Conservation (phyloP, 805 yeast genomes). For the Brettanomyces custersianus region DNA sequence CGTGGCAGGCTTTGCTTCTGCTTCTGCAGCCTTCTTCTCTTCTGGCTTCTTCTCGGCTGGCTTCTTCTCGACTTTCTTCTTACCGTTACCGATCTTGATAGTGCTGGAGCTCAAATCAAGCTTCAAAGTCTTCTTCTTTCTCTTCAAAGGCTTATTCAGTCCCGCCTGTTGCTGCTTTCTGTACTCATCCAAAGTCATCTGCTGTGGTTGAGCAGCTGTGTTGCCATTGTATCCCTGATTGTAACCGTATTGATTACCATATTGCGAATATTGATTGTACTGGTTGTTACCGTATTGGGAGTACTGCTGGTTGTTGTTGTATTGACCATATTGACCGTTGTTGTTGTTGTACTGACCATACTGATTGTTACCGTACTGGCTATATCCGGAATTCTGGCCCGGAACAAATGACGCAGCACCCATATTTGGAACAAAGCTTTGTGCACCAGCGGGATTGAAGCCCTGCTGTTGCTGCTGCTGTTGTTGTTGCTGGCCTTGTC, state of each 20-base stretch:
- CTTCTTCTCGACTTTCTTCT: conserved; percentile 42
- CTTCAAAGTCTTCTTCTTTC: conserved; percentile 53
- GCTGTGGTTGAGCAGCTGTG: conserved; percentile 25
- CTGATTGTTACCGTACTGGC: conserved; percentile 8
- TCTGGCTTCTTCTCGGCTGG: conserved; percentile 6
- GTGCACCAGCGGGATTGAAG: conserved; percentile 43
- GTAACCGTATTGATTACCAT: conserved; percentile 7
- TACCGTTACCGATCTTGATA: conserved; percentile 25
- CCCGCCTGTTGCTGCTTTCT: conserved; percentile 47
- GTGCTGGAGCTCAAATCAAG: conserved; percentile 58
- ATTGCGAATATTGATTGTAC: conserved; percentile 8
- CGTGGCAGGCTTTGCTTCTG: conserved; percentile 15
- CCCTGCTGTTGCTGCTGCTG: background rate
- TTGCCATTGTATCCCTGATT: conserved; percentile 5
- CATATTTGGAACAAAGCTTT: conserved; percentile 36
- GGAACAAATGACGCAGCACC: conserved; percentile 30
- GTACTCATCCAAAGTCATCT: conserved; percentile 77
- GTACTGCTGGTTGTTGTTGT: conserved; percentile 9
- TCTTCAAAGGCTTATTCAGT: conserved; percentile 35
- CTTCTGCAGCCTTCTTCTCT: conserved; percentile 22
- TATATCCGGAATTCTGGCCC: conserved; percentile 17
- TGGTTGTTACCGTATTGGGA: conserved; percentile 10
- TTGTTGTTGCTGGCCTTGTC: conserved; percentile 20
- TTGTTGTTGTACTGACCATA: conserved; percentile 12
- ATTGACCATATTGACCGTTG: conserved; percentile 8